These are phyloP conservation scores for Starmerella floricola DNA, from an alignment of 805 yeast genomes.

Conservation along the genomic window DNA sequence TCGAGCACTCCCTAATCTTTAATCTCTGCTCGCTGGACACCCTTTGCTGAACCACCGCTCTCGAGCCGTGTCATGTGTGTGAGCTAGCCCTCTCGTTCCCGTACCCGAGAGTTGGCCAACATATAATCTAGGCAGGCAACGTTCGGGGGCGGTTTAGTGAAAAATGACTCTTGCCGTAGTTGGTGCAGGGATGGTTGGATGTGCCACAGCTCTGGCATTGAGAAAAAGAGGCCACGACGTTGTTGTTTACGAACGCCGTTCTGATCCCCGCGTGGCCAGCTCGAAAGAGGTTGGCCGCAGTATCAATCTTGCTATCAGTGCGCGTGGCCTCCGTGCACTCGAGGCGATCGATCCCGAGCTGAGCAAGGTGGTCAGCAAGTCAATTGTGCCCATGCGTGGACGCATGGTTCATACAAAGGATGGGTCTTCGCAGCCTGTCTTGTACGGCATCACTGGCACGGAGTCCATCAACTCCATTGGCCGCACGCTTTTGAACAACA, in stretches of 20 bases:
- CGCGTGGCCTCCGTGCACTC: conserved; percentile 67
- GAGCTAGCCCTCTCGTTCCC: too few species aligned
- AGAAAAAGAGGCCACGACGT: conserved; percentile 62
- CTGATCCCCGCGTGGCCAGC: conserved; percentile 44
- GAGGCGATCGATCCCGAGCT: conserved; percentile 47
- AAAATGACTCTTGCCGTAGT: conserved; percentile 34
- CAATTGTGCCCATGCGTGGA: conserved; percentile 75
- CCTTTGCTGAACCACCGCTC: too few species aligned
- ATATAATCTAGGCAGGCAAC: not conserved
- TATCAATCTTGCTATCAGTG: conserved; percentile 79
- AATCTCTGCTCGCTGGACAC: too few species aligned
- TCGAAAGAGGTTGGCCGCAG: conserved; percentile 32
- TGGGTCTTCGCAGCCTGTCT: conserved; percentile 50
- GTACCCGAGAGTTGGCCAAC: not conserved
- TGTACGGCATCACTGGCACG: conserved; percentile 61
- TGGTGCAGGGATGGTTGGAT: conserved; percentile 89
- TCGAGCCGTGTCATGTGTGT: too few species aligned
- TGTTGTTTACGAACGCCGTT: conserved; percentile 55
- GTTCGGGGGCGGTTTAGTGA: too few species aligned
- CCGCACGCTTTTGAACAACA: conserved; percentile 53
- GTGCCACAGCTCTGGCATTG: conserved; percentile 71
- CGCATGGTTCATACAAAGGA: conserved; percentile 62
- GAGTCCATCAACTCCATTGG: conserved; percentile 80
- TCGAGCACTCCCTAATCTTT: too few species aligned
- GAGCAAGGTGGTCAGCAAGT: conserved; percentile 42